A percentile compares a stretch with the other conserved stretches of the same genome.
phyloP scores from a whole-genome alignment of 768 basidiomycete species.

The Amanita pseudoporphyria region DNA sequence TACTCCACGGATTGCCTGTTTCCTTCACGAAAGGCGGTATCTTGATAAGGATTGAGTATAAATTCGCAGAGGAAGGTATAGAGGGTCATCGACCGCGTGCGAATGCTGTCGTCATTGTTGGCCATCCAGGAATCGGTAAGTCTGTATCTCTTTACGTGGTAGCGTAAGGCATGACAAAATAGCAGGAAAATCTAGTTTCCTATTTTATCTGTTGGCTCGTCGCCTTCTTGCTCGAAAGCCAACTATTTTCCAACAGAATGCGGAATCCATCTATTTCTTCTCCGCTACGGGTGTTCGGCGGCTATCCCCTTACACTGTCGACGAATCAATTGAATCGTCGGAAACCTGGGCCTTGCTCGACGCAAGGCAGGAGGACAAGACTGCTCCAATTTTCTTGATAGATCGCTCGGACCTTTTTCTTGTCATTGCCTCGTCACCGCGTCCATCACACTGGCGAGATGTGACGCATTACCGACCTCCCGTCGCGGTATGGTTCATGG shows the following conservation, averaged over 20 bases:
- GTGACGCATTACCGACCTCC: slow-evolving; percentile 6
- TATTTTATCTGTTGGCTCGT: slow-evolving; percentile 5
- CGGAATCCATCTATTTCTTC: slow-evolving; percentile 3
- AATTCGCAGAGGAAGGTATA: background rate
- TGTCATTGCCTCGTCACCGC: slow-evolving; percentile 6
- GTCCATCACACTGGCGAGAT: background rate
- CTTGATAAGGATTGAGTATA: slow-evolving; percentile 8
- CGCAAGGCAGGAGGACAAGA: background rate
- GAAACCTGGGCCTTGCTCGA: background rate
- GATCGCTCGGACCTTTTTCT: no score
- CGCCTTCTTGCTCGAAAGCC: slow-evolving; percentile 4
- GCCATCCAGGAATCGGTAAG: slow-evolving; percentile 6
- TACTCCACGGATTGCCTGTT: slow-evolving; percentile 5
- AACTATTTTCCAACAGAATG: slow-evolving; percentile 4
- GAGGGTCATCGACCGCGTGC: background rate
- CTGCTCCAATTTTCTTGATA: slow-evolving; percentile 6
- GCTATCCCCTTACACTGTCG: background rate
- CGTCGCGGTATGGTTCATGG: slow-evolving; percentile 7
- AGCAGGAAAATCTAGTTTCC: slow-evolving; percentile 6
- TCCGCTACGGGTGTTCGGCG: slow-evolving; percentile 1
- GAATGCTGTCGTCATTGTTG: background rate
- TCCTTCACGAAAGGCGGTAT: slow-evolving; percentile 1
- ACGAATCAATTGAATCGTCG: background rate
- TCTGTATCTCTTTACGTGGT: background rate
- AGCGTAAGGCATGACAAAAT: background rate